Conservation (phyloP, 1,139 yeast species). For the Suhomyces wounanorum region DNA sequence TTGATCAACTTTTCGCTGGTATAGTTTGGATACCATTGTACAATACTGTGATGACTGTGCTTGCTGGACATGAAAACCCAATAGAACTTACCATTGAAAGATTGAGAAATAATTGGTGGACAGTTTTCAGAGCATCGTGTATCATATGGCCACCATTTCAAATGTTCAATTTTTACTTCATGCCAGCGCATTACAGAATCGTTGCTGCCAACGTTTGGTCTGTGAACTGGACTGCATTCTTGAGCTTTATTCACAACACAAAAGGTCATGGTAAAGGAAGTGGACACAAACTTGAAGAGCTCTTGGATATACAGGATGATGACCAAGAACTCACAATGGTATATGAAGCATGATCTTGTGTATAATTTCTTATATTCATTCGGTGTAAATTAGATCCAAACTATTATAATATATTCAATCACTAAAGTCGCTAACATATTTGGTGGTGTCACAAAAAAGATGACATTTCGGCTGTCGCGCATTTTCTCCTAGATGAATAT, state of each 20-base stretch:
- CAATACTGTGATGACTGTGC: conserved; percentile 41
- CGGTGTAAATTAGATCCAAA: not conserved
- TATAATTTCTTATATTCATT: not conserved
- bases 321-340: conserved; percentile 35
- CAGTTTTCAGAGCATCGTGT: conserved; percentile 45
- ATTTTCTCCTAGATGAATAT: too few species aligned
- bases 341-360: conserved; percentile 16
- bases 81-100: conserved; percentile 35
- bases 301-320: conserved; percentile 42
- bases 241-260: conserved; percentile 47
- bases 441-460: too few species aligned
- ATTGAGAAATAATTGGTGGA: conserved; percentile 45
- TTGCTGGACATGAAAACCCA: conserved; percentile 43
- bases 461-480: too few species aligned
- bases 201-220: conserved; percentile 45
- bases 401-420: not conserved
- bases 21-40: conserved; percentile 50
- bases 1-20: conserved; percentile 39
- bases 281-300: conserved; percentile 38
- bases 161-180: conserved; percentile 37
- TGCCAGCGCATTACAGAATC: conserved; percentile 45
- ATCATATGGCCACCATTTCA: conserved; percentile 50
- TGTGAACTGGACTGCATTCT: conserved; percentile 48
- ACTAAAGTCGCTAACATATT: not conserved
- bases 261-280: conserved; percentile 49